These are phyloP conservation scores for Citrullus colocynthis DNA, from an alignment of 306 rosid species.

Conservation along the genomic window DNA sequence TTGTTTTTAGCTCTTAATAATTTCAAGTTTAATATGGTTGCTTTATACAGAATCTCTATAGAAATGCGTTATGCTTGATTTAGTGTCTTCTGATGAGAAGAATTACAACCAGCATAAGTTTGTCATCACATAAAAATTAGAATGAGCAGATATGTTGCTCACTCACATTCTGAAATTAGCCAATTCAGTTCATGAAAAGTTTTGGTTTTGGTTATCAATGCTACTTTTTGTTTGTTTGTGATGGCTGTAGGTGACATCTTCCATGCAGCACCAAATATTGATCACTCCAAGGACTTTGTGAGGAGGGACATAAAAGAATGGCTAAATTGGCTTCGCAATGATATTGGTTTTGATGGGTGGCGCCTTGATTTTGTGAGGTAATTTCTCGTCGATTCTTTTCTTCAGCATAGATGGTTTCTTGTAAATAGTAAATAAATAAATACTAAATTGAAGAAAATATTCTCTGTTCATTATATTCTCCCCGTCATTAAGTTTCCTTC, in stretches of 20 bases:
- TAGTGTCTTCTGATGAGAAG: neutral
- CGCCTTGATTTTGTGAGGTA: constrained; percentile 74
- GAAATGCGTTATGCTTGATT: neutral
- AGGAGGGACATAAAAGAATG: constrained; percentile 52
- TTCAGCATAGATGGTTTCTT: neutral
- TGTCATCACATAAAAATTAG: neutral
- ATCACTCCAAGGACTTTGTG: constrained; percentile 67
- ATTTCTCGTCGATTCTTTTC: constrained; percentile 4
- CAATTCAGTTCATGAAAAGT: constrained; percentile 1
- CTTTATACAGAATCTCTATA: neutral
- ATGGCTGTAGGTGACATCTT: constrained; percentile 49
- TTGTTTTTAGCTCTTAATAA: neutral
- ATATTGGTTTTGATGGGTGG: constrained; percentile 77
- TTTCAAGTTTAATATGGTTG: neutral
- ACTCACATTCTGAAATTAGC: neutral
- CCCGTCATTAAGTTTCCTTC: neutral
- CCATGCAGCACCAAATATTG: constrained; percentile 80
- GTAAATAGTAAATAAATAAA: neutral
- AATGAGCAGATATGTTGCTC: neutral
- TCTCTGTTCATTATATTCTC: neutral
- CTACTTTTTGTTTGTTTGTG: constrained; percentile 3
- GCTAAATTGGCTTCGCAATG: constrained; percentile 66
- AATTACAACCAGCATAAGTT: neutral
- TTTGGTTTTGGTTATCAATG: neutral
- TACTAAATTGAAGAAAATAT: neutral